Conservation (phyloP, 441 rosid genomes). For the Syzygium malaccense region DNA sequence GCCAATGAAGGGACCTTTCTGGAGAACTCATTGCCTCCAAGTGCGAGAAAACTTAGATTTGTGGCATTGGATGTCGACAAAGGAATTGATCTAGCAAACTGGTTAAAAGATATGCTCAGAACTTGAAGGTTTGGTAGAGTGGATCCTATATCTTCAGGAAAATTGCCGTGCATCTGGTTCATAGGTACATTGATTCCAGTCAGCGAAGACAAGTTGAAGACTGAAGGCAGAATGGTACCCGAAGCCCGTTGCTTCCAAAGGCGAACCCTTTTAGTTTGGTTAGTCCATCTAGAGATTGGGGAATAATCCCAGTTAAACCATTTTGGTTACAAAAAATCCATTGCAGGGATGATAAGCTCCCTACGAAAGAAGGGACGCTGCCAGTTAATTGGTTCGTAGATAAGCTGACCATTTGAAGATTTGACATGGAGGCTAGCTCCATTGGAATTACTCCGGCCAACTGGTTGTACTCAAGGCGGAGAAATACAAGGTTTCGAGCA, state of each 20-base stretch:
- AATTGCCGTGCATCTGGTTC: not conserved
- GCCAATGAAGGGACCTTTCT: not conserved
- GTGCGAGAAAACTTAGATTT: fast-evolving
- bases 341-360: not conserved
- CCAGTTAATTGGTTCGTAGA: not conserved
- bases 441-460: not conserved
- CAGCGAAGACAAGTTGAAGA: not conserved
- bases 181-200: fast-evolving
- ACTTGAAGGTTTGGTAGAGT: not conserved
- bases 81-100: not conserved
- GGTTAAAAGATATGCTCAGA: fast-evolving
- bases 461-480: not conserved
- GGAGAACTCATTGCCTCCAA: not conserved
- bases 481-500: not conserved
- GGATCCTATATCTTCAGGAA: not conserved
- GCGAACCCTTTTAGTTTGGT: not conserved
- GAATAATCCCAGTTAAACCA: not conserved
- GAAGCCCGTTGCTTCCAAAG: not conserved
- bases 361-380: not conserved
- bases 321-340: fast-evolving
- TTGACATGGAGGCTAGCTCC: not conserved
- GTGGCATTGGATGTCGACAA: not conserved
- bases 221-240: not conserved
- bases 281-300: not conserved
- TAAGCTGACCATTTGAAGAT: fast-evolving